phyloP scores from a whole-genome alignment of 768 basidiomycete genomes.

The Phaeotremella fagi region DNA sequence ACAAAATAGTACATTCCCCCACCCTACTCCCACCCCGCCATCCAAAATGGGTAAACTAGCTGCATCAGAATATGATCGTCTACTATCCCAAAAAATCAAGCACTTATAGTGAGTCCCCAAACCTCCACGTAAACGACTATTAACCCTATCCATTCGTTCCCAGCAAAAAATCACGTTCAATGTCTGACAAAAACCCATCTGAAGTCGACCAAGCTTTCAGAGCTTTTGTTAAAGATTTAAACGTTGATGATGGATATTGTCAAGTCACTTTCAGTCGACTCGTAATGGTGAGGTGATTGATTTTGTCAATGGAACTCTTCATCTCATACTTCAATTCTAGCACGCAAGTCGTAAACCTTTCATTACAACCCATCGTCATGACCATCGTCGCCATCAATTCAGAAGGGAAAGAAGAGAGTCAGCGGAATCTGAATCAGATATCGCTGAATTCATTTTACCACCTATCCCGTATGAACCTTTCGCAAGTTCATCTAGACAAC shows the following conservation, averaged over 20 bases:
- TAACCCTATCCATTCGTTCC: neutral
- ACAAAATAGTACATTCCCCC: no score
- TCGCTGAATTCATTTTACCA: no score
- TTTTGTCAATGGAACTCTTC: no score
- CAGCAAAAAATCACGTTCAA: neutral
- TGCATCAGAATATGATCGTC: slow-evolving; percentile 19
- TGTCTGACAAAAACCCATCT: neutral
- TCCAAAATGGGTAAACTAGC: slow-evolving; percentile 32
- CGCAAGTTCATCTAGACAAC: no score
- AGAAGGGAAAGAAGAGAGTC: no score
- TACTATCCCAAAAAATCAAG: slow-evolving; percentile 19
- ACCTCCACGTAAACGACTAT: neutral
- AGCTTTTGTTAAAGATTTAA: slow-evolving; percentile 24
- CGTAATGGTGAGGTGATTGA: neutral
- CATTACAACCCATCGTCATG: no score
- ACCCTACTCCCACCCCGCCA: no score
- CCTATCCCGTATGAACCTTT: no score
- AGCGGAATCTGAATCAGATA: no score
- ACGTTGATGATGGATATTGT: slow-evolving; percentile 10
- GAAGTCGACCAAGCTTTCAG: slow-evolving; percentile 16
- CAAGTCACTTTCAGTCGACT: slow-evolving; percentile 13
- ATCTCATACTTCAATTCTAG: no score
- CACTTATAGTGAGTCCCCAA: slow-evolving; percentile 22
- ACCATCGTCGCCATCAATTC: no score
- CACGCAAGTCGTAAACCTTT: no score